Conservation (phyloP, 192 early-diverging fungal genomes). For the Backusella sp. region DNA sequence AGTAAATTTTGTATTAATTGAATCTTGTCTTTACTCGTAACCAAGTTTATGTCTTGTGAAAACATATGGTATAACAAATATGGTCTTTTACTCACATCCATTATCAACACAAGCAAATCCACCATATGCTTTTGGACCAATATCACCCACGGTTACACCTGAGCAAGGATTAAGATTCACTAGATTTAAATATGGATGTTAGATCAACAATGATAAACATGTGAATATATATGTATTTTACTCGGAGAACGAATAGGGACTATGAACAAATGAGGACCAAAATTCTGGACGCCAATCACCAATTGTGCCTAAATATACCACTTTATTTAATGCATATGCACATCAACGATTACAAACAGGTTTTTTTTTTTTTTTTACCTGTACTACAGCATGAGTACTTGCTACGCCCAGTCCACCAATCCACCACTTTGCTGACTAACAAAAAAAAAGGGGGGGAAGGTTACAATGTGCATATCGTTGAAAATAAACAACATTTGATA, state of each 20-base stretch:
- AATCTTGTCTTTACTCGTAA: not conserved
- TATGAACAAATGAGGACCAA: slow-evolving; percentile 73
- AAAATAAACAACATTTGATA: not conserved
- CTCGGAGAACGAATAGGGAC: slow-evolving; percentile 68
- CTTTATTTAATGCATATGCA: no score
- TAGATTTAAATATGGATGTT: not conserved
- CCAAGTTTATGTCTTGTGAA: not conserved
- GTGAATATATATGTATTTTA: not conserved
- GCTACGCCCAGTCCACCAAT: slow-evolving; percentile 71
- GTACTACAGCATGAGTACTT: slow-evolving; percentile 72
- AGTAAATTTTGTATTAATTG: not conserved
- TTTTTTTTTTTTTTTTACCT: slow-evolving; percentile 24
- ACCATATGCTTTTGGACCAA: slow-evolving; percentile 71
- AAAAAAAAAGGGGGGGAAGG: not conserved
- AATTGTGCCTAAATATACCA: slow-evolving; percentile 50
- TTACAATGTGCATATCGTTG: not conserved
- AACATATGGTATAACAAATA: not conserved
- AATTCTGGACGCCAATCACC: slow-evolving; percentile 62
- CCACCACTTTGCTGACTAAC: slow-evolving; percentile 69
- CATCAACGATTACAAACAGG: no score
- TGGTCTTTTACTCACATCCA: slow-evolving; percentile 52
- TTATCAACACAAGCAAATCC: slow-evolving; percentile 75
- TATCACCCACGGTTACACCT: slow-evolving; percentile 76
- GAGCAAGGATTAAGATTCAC: slow-evolving; percentile 64
- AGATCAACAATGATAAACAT: not conserved